phyloP scores from a whole-genome alignment of 805 yeast genomes.

The Brettanomyces naardenensis region DNA sequence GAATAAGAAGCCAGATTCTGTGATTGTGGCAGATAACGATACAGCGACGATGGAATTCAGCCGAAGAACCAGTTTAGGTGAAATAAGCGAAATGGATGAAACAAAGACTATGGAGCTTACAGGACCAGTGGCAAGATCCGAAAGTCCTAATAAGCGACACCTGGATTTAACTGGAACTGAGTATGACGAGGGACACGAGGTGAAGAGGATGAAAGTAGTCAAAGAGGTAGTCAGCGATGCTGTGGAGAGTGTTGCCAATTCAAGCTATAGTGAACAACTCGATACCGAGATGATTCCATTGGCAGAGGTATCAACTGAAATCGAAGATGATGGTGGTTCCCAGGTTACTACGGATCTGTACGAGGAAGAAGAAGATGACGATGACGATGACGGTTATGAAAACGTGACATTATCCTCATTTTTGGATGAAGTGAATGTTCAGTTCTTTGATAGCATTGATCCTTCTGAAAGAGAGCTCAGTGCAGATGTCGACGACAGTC shows the following conservation, averaged over 20 bases:
- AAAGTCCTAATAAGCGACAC: neutral
- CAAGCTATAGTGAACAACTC: slow-evolving; percentile 12
- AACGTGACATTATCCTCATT: slow-evolving; percentile 22
- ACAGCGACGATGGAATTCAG: slow-evolving; percentile 3
- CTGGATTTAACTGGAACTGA: neutral
- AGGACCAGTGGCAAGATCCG: neutral
- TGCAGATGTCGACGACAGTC: slow-evolving; percentile 4
- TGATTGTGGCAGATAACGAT: slow-evolving; percentile 1
- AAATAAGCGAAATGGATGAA: slow-evolving; percentile 6
- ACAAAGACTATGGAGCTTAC: slow-evolving; percentile 5
- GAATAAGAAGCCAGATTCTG: neutral
- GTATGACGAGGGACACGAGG: slow-evolving; percentile 1
- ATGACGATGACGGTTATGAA: slow-evolving; percentile 19
- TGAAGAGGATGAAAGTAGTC: neutral
- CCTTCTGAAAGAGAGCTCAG: slow-evolving; percentile 21
- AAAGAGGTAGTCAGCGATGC: neutral
- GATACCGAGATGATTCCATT: slow-evolving; percentile 24
- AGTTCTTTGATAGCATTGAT: slow-evolving; percentile 24
- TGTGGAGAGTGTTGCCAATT: slow-evolving; percentile 2
- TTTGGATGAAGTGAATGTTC: slow-evolving; percentile 22
- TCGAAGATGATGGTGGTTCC: slow-evolving; percentile 11
- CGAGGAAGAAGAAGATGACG: slow-evolving; percentile 14
- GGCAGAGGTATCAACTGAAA: slow-evolving; percentile 22
- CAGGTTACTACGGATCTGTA: slow-evolving; percentile 8
- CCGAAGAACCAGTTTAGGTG: neutral